A percentile compares a stretch with the other conserved stretches of the same genome.
Evolutionary conservation across 495 filamentous ascomycete species (phyloP).

Genomic region (Tuber borchii): DNA sequence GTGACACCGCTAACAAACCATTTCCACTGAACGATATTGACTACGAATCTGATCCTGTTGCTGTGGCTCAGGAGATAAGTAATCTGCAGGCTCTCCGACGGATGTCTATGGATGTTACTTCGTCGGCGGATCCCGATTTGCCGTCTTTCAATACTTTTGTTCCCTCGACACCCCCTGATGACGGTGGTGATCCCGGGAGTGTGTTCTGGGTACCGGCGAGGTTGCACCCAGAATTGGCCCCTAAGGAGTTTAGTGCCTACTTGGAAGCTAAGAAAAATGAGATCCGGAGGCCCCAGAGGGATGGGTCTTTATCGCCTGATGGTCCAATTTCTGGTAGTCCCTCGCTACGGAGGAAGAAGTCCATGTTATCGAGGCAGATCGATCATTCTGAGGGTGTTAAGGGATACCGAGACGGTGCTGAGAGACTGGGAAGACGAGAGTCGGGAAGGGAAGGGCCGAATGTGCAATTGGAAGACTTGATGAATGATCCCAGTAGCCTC

Average conservation of each 20-base stretch:
- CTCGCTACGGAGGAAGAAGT: constrained; percentile 77
- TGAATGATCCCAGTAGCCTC: constrained; percentile 68
- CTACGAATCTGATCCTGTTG: constrained; percentile 80
- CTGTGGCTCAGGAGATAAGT: constrained; percentile 88
- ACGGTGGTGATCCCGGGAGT: constrained; percentile 80
- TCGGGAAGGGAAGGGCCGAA: constrained; percentile 54
- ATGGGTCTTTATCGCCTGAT: constrained; percentile 60
- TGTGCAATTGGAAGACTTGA: constrained; percentile 62
- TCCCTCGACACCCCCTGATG: constrained; percentile 65
- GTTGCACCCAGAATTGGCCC: constrained; percentile 89
- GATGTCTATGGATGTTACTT: constrained; percentile 97
- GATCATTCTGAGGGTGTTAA: constrained; percentile 61
- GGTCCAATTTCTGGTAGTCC: constrained; percentile 49
- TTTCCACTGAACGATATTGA: constrained; percentile 90
- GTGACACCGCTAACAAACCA: constrained; percentile 62
- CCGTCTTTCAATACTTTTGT: constrained; percentile 69
- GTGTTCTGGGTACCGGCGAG: constrained; percentile 94
- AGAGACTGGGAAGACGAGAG: constrained; percentile 68
- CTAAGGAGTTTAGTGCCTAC: constrained; percentile 94
- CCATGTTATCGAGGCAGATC: constrained; percentile 90
- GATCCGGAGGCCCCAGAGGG: constrained; percentile 57
- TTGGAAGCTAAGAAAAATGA: constrained; percentile 84
- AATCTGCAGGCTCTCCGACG: constrained; percentile 91
- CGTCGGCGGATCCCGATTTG: constrained; percentile 84
- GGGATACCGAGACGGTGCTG: constrained; percentile 79